Percentiles rank a stretch among this genome's conserved stretches.
Conservation (phyloP, 1,284 basidiomycete genomes). For the Athelia sp. region DNA sequence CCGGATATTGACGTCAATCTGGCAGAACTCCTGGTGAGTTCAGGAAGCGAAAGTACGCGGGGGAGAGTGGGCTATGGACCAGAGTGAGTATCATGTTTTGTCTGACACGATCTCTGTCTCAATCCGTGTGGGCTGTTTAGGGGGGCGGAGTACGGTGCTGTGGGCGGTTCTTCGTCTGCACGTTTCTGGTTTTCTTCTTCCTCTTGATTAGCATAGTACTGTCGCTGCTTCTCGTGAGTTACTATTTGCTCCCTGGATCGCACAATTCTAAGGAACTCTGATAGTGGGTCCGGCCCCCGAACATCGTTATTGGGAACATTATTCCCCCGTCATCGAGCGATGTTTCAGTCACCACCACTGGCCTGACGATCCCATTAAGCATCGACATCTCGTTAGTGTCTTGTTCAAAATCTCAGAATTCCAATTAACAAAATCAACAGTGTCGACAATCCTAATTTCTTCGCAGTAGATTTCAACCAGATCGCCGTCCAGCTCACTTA, state of each 20-base stretch:
- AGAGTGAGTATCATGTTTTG: constrained; percentile 32
- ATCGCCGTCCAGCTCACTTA: constrained; percentile 74
- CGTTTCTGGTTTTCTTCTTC: constrained; percentile 58
- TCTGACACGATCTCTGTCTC: constrained; percentile 1
- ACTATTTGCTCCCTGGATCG: not conserved
- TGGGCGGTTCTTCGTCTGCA: constrained; percentile 68
- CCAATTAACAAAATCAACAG: constrained; percentile 72
- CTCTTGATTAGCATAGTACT: constrained; percentile 68
- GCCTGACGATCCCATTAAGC: not conserved
- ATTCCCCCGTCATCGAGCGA: constrained; percentile 14
- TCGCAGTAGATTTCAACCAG: constrained; percentile 65
- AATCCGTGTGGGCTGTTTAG: constrained; percentile 25
- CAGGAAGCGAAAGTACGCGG: constrained; percentile 50
- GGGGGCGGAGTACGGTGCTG: constrained; percentile 52
- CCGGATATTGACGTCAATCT: not conserved
- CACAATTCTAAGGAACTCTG: constrained; percentile 5
- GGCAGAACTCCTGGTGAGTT: constrained; percentile 33
- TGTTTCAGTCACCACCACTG: not conserved
- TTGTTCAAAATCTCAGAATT: too few relatives aligned
- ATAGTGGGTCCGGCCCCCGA: constrained; percentile 80
- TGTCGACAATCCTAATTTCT: constrained; percentile 85
- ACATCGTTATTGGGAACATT: constrained; percentile 53
- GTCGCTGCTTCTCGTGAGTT: constrained; percentile 64
- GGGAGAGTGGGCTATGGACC: constrained; percentile 60
- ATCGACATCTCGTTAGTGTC: constrained; percentile 10